Percentiles rank a stretch among this genome's conserved stretches.
Evolutionary conservation across 139 green algal genomes (phyloP).

Genomic region (Mesotaenium endlicherianum): DNA sequence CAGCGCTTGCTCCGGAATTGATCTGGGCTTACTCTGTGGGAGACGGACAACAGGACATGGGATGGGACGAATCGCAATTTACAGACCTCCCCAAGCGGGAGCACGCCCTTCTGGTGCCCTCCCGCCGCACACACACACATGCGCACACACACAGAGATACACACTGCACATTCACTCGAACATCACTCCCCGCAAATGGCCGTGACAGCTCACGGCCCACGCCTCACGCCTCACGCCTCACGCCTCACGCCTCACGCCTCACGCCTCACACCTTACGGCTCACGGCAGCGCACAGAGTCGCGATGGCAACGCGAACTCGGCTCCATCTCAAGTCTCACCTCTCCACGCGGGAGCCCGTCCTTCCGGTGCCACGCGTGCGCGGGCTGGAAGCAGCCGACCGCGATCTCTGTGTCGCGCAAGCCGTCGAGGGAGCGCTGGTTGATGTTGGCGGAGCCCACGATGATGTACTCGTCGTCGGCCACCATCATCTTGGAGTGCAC

Average conservation of each 20-base stretch:
- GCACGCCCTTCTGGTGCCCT: not conserved
- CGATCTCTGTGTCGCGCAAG: conserved; percentile 64
- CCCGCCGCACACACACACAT: no score
- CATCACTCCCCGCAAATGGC: no score
- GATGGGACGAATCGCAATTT: no score
- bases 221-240: not conserved
- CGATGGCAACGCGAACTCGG: no score
- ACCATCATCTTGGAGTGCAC: conserved; percentile 52
- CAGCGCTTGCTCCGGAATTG: no score
- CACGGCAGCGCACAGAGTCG: no score
- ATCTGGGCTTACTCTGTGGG: no score
- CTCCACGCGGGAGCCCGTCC: not conserved
- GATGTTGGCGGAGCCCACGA: conserved; percentile 69
- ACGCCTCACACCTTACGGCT: not conserved
- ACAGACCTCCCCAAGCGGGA: not conserved
- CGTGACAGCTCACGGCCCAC: not conserved
- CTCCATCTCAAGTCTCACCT: not conserved
- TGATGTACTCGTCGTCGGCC: conserved; percentile 63
- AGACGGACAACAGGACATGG: no score
- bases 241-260: not conserved
- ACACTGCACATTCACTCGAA: no score
- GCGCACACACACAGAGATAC: no score
- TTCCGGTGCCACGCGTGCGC: not conserved
- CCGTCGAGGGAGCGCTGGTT: conserved; percentile 52
- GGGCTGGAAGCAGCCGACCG: conserved; percentile 57